Evolutionary conservation across 331 rosid genomes (phyloP).

Genomic region (Arachis monticola): DNA sequence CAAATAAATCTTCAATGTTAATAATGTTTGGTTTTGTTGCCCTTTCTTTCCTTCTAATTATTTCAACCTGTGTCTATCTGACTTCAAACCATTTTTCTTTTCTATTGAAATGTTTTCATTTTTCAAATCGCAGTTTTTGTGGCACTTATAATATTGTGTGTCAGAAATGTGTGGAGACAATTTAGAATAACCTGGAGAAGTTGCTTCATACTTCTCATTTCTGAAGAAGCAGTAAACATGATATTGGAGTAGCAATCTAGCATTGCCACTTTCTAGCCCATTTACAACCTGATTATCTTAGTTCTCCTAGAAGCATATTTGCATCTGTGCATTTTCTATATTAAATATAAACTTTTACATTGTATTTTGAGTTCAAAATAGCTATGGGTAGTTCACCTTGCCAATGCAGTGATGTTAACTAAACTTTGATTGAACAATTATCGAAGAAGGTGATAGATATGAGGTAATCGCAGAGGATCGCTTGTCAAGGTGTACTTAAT

Average conservation of each 20-base stretch:
- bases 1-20: conserved; percentile 14
- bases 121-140: background rate
- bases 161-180: no score
- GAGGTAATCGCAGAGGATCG: no score
- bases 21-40: no score
- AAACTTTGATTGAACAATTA: no score
- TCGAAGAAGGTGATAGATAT: no score
- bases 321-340: background rate
- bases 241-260: no score
- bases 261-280: no score
- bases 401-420: conserved; percentile 4
- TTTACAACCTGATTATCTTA: background rate
- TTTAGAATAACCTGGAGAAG: no score
- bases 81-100: conserved; percentile 3
- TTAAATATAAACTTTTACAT: conserved; percentile 1
- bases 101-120: conserved; percentile 2
- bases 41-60: background rate
- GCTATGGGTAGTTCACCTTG: background rate
- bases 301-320: background rate
- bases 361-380: conserved; percentile 5
- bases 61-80: background rate
- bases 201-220: no score
- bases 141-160: background rate
- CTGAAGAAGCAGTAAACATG: no score
- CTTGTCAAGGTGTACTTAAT: no score